A percentile compares a stretch with the other conserved stretches of the same genome.
phyloP scores from a whole-genome alignment of 202 grass and related monocot genomes.

The Alloteropsis angusta region DNA sequence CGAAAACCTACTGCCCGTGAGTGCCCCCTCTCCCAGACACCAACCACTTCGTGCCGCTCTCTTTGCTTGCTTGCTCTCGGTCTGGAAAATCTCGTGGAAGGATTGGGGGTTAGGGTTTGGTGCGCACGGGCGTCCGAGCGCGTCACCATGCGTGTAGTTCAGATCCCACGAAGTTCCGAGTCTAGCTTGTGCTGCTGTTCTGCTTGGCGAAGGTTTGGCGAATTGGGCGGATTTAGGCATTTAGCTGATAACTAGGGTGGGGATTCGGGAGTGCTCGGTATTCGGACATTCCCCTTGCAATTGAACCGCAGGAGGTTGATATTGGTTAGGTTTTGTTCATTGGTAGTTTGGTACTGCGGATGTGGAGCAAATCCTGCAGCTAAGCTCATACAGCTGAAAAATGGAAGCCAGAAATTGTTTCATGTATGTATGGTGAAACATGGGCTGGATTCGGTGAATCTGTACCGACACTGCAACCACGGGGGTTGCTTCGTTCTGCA shows the following conservation, averaged over 20 bases:
- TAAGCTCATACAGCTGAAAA: slow-evolving; percentile 1
- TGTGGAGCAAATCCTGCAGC: background rate
- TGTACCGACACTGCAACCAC: background rate
- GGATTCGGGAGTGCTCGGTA: too few species aligned
- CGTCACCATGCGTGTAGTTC: background rate
- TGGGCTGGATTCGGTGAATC: background rate
- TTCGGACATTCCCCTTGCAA: background rate
- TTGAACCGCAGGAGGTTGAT: background rate
- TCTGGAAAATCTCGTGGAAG: background rate
- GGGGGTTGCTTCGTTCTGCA: background rate
- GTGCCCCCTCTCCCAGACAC: background rate
- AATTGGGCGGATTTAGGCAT: background rate
- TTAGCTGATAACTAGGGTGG: background rate
- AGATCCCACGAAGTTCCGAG: background rate
- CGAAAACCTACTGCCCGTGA: slow-evolving; percentile 89
- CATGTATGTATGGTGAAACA: background rate
- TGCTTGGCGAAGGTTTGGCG: background rate
- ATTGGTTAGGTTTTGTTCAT: background rate
- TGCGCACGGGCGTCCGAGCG: background rate
- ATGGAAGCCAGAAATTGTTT: background rate
- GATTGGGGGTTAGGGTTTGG: background rate
- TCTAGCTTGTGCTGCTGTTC: background rate
- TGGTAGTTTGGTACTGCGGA: background rate
- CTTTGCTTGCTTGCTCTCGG: background rate
- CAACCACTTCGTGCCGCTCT: background rate